Conservation (phyloP, 23 red algal genomes). For the Gracilariopsis chorda region DNA sequence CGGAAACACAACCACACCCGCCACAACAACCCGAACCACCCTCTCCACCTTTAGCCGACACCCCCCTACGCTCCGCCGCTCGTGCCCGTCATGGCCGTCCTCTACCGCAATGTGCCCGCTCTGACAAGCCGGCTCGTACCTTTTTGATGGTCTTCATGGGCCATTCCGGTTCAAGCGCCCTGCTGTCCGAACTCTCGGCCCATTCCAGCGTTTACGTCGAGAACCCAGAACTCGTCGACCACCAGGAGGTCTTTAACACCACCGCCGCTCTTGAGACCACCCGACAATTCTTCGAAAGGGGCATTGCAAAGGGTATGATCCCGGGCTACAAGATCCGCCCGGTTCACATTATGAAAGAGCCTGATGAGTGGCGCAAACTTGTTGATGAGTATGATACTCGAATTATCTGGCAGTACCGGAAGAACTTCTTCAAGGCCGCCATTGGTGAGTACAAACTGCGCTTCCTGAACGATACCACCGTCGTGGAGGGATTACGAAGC, state of each 20-base stretch:
- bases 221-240: slow-evolving; percentile 48
- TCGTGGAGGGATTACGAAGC: slow-evolving; percentile 37
- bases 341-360: slow-evolving; percentile 27
- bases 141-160: slow-evolving; percentile 82
- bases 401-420: slow-evolving; percentile 63
- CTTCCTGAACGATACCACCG: slow-evolving; percentile 50
- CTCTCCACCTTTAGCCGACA: not conserved
- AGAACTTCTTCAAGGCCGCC: slow-evolving; percentile 59
- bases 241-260: slow-evolving; percentile 41
- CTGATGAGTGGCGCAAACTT: slow-evolving; percentile 19
- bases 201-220: slow-evolving; percentile 29
- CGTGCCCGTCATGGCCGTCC: not conserved
- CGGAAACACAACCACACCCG: not conserved
- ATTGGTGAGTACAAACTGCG: slow-evolving; percentile 63
- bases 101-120: slow-evolving; percentile 6
- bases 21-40: not conserved
- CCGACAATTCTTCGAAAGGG: slow-evolving; percentile 39
- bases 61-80: not conserved
- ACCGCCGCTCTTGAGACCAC: slow-evolving; percentile 30
- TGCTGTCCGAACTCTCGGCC: slow-evolving; percentile 59
- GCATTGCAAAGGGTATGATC: slow-evolving; percentile 9
- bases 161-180: slow-evolving; percentile 52
- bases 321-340: slow-evolving; percentile 56
- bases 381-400: slow-evolving; percentile 45
- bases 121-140: not conserved